Evolutionary conservation across 352 stramenopile genomes (phyloP).

Genomic region (Globisporangium splendens): DNA sequence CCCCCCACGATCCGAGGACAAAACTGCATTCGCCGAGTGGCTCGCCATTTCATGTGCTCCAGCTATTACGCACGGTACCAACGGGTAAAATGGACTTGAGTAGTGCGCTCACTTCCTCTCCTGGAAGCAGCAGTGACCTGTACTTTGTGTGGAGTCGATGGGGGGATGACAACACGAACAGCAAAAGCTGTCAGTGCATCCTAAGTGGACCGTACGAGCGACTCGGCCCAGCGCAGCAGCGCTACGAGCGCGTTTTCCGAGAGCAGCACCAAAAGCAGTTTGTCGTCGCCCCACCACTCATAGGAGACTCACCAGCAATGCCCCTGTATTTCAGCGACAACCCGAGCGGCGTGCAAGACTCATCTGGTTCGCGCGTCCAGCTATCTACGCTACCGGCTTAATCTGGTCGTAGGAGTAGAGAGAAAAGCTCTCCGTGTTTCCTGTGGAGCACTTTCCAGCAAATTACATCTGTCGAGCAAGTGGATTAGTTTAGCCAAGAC

Average conservation of each 20-base stretch:
- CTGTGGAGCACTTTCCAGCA: no score
- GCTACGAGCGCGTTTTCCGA: constrained; percentile 27
- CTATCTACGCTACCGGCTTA: constrained; percentile 7
- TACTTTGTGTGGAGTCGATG: constrained; percentile 53
- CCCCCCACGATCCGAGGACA: background rate
- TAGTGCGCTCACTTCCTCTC: background rate
- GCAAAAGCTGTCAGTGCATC: constrained; percentile 9
- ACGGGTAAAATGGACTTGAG: background rate
- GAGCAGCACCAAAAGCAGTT: constrained; percentile 15
- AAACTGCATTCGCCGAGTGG: background rate
- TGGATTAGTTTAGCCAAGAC: no score
- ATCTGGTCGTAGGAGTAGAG: background rate
- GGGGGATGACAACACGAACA: constrained; percentile 9
- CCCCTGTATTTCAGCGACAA: background rate
- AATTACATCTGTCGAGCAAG: no score
- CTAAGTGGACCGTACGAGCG: constrained; percentile 43
- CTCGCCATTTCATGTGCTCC: constrained; percentile 4
- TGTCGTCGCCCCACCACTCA: background rate
- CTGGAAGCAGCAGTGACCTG: background rate
- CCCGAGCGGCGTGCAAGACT: background rate
- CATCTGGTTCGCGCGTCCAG: background rate
- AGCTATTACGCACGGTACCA: constrained; percentile 6
- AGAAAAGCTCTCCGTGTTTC: background rate
- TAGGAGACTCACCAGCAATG: background rate
- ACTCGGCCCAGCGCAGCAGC: constrained; percentile 20